phyloP scores from a whole-genome alignment of 345 rosid species.

The Salix viminalis region DNA sequence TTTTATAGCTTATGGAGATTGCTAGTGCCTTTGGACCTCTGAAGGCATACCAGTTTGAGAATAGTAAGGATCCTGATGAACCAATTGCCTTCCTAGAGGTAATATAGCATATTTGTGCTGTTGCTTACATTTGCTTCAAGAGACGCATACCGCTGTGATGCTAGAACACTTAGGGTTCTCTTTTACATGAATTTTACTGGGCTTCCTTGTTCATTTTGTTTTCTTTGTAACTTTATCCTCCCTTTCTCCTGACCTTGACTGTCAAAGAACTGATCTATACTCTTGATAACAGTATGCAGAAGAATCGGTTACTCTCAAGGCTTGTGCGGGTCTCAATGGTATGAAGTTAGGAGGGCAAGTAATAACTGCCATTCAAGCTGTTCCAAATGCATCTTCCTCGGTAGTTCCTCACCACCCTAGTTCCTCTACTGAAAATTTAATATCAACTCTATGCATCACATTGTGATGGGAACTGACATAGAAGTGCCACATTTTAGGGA shows the following conservation, averaged over 20 bases:
- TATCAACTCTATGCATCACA: background rate
- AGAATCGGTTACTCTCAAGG: conserved; percentile 60
- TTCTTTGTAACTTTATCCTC: background rate
- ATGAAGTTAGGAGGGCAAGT: conserved; percentile 86
- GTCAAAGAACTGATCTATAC: conserved; percentile 1
- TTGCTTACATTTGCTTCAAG: conserved; percentile 13
- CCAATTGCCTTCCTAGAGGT: conserved; percentile 83
- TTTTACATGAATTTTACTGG: background rate
- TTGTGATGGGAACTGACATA: conserved; percentile 22
- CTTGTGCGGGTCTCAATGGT: conserved; percentile 87
- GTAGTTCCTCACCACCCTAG: conserved; percentile 35
- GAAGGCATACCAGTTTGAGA: conserved; percentile 63
- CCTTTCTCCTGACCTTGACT: conserved; percentile 7
- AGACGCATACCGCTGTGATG: background rate
- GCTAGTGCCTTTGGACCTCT: conserved; percentile 79
- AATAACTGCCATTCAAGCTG: conserved; percentile 72
- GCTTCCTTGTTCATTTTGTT: background rate
- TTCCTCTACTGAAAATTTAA: conserved; percentile 1
- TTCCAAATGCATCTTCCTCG: conserved; percentile 38
- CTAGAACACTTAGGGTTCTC: background rate
- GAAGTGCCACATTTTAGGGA: conserved; percentile 36
- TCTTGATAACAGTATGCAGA: conserved; percentile 56
- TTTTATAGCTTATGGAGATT: conserved; percentile 76
- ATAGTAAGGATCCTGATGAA: conserved; percentile 28
- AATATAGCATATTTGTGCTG: conserved; percentile 19